Base-by-base conservation (phyloP, 352 stramenopile genomes). In the Discostella stelligera region DNA sequence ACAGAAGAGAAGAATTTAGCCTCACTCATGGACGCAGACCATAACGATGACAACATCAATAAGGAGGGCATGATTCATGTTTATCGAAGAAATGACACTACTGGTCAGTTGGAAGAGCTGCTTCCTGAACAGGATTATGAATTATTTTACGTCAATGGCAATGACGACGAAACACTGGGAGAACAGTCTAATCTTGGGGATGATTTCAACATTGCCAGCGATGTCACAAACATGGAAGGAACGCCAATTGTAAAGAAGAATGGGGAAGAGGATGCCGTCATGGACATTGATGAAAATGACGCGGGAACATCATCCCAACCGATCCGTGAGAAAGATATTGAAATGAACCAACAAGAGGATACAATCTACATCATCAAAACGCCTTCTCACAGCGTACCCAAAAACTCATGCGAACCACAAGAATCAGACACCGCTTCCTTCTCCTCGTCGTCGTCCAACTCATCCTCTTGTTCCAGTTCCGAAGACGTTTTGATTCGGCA, bases 311-410 rank as follows among this genome's bases (percentile, higher is more conserved):
- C 25, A 7, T 21, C 30, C 53, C 10, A 27, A 58, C 14, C 14
- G 4, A 11, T 14, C 50, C 1, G 5, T 18, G 10, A 30, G 2
- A 54, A 1, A 14, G n/a, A 25, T 20, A 65, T 46, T n/a, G 11
- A 39, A 39, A 1, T 59, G 41, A 14, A 18, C 9, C n/a, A 71
- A 7, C 50, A 76, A 18, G 20, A 68, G 18, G 52, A 68, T 30
- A 46, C 67, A 21, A 50, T 83, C 0, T 83, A 76, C 39, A 78
- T 83, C 54, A 69, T 83, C 30, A 21, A 44, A 59, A 56, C 11
- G 46, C n/a, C 27, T 21, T 16, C 14, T 13, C 21, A 4, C 27
- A 14, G 8, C 4, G 9, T 13, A 60, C 3, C 10, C 49, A 56
- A 27, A 30, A 21, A 21, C 25, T 21, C 20, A 18, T n/a, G 11